Evolutionary conservation across 106 monocot genomes (phyloP), one percentile per base, ranked within the genome.

Genomic region (Agapanthus africanus): DNA sequence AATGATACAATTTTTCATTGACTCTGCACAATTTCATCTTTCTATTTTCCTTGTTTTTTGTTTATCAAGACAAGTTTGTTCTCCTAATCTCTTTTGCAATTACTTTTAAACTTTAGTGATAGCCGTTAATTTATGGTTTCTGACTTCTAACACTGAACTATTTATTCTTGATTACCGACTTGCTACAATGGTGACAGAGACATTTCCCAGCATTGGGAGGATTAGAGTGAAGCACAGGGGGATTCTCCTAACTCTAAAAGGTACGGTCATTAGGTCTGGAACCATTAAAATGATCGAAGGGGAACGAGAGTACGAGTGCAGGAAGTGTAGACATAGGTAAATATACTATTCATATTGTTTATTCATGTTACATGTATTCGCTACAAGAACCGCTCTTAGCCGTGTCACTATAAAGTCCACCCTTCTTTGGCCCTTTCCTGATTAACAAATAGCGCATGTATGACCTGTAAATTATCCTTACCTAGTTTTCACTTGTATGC

Each of bases 251-350:
- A 83, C 93, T 39, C 72, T 99, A 23, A 93, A 93, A 75, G 99
- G 92, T 26, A 99, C 87, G 0, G 90, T 99, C 4, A 90, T 93
- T 41, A 79, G 99, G 37, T 93, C 93, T 0, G 99, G 93, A 8
- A 65, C 87, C 0, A 57, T 93, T 37, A 99, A 99, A 77, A 99
- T 99, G 93, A 99, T 99, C 5, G 99, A 99, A 69, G 84, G 89
- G 22, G 99, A 99, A 76, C 70, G 87, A 46, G 47, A 77, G 34
- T 99, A 99, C 59, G 78, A 85, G 70, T 99, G 99, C 73, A 83
- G 79, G 72, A 93, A 83, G 68, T 99, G 99, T 85, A 87, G 79
- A 71, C 44, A 81, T 46, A 90, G 84, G 99, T 79, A 81, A 62
- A n/a, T n/a, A n/a, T n/a, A n/a, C n/a, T n/a, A n/a, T n/a, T n/a